Percentiles rank a stretch among this genome's conserved stretches.
These are phyloP conservation scores for Monosporascus sp. DNA, from an alignment of 2,329 filamentous ascomycete species.

Conservation along the genomic window DNA sequence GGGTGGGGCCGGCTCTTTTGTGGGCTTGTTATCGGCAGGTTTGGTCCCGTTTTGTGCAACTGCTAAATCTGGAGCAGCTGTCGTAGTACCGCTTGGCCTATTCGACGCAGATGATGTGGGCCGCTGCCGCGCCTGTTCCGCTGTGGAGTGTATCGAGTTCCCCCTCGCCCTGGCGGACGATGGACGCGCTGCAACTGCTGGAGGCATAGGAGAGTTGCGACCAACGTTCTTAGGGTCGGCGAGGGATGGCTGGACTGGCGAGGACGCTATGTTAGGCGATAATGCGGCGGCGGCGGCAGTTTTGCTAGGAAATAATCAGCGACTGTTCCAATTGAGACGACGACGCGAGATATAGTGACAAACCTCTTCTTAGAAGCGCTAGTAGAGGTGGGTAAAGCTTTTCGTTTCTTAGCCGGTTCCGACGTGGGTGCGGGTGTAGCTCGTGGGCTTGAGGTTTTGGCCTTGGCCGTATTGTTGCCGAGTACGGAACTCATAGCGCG, in stretches of 20 bases:
- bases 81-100: slow-evolving; percentile 51
- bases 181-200: slow-evolving; percentile 52
- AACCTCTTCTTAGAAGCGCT: slow-evolving; percentile 77
- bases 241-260: slow-evolving; percentile 67
- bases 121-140: slow-evolving; percentile 49
- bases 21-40: slow-evolving; percentile 44
- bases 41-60: slow-evolving; percentile 25
- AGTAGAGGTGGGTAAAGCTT: slow-evolving; percentile 59
- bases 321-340: slow-evolving; percentile 9
- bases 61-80: slow-evolving; percentile 31
- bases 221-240: slow-evolving; percentile 52
- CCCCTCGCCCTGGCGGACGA: slow-evolving; percentile 69
- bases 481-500: slow-evolving; percentile 61
- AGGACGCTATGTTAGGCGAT: slow-evolving; percentile 69
- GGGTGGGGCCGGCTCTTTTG: slow-evolving; percentile 40
- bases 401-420: slow-evolving; percentile 68
- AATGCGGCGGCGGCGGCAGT: slow-evolving; percentile 42
- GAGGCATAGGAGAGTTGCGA: slow-evolving; percentile 54
- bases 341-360: slow-evolving; percentile 20
- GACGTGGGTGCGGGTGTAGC: slow-evolving; percentile 55
- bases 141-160: slow-evolving; percentile 61
- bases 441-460: slow-evolving; percentile 59
- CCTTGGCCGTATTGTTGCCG: slow-evolving; percentile 47
- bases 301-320: slow-evolving; percentile 20
- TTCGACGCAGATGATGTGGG: slow-evolving; percentile 58